Evolutionary conservation across 148 eudicot species (phyloP), one percentile per base, ranked within the genome.

Genomic region (Cornus florida): DNA sequence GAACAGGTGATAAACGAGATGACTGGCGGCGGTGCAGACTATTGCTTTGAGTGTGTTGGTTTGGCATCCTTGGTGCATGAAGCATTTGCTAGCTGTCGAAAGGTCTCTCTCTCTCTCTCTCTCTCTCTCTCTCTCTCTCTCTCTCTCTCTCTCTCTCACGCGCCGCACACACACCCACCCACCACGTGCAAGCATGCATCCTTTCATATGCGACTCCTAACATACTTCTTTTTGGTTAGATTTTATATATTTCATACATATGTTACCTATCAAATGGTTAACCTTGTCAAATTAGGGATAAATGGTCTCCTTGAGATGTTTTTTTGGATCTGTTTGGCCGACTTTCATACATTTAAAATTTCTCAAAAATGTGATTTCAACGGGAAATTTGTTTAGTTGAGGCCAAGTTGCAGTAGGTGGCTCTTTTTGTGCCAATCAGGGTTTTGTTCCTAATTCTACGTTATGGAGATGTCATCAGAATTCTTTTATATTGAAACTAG

Each of bases 41-140:
- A 89, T 72, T 92, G 99, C 86, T 92, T 95, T 48, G 99, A 95
- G 83, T 93, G 99, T 69, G 97, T 95, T 72, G 99, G 97, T 64
- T 72, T 82, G 87, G 60, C 93, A 69, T 88, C 94, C 39, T 80
- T 95, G 79, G 97, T 95, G 5, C 87, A 90, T 31, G 99, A 95
- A 87, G 97, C 99, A 71, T 93, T 46, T 78, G 94, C 97, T 75
- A 76, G 88, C 79, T 88, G 97, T 75, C 79, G 97, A 79, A 86
- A 92, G 97, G 99, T 93, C 12, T 69, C 43, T 46, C 32, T 23
- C 67, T 59, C 71, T 76, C 67, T 22, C 78, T 12, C 32, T 35
- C 69, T 10, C 35, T 11, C 43, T 2, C 59, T 22, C 19, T 31
- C 68, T 69, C 67, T 23, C 67, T 59, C 71, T 76, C 67, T 22